These are phyloP conservation scores for Chrysanthemum makinoi DNA, from an alignment of 129 eudicot genomes.

Conservation along the genomic window DNA sequence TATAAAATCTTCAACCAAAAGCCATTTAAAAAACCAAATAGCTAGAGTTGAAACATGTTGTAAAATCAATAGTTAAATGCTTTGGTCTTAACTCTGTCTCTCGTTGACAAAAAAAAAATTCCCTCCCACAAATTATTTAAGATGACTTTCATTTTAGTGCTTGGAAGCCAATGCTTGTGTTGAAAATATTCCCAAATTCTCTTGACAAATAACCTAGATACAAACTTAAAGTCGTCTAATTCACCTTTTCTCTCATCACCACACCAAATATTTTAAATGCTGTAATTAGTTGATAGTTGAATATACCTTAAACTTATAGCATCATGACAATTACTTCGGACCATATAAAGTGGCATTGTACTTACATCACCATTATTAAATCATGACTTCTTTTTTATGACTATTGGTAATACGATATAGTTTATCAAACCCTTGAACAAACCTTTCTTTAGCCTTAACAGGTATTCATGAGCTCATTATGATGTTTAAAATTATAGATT, in stretches of 20 bases:
- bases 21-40: no score
- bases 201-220: background rate
- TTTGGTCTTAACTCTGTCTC: no score
- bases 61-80: no score
- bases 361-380: constrained; percentile 11
- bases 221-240: background rate
- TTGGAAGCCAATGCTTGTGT: background rate
- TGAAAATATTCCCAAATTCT: background rate
- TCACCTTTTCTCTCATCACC: background rate
- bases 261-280: constrained; percentile 12
- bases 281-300: constrained; percentile 20
- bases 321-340: constrained; percentile 27
- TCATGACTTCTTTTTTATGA: background rate
- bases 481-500: no score
- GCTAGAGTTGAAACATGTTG: no score
- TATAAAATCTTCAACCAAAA: no score
- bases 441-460: background rate
- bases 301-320: constrained; percentile 20
- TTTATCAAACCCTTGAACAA: background rate
- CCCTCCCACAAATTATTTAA: background rate
- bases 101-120: no score
- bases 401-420: background rate
- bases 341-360: constrained; percentile 27
- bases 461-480: no score
- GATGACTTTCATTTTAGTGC: background rate